Conservation (phyloP, 306 rosid genomes). For the Ceratonia siliqua region DNA sequence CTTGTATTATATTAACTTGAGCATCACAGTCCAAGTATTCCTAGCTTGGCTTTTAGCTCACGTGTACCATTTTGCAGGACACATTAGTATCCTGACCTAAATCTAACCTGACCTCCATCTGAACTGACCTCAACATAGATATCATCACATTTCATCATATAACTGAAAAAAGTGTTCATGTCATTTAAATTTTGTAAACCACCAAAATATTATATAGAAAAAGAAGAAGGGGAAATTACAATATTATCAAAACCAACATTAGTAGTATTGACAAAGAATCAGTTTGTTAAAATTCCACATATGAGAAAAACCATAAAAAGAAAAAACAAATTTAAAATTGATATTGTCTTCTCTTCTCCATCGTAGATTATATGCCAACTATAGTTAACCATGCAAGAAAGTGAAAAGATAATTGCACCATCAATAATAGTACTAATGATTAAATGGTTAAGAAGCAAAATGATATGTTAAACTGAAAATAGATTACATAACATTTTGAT, state of each 20-base stretch:
- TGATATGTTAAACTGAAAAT: background rate
- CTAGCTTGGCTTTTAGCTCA: too few relatives aligned
- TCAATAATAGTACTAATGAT: background rate
- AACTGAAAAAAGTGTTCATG: background rate
- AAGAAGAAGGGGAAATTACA: background rate
- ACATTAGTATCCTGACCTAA: too few relatives aligned
- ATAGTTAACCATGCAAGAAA: background rate
- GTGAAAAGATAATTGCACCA: background rate
- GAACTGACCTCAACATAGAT: too few relatives aligned
- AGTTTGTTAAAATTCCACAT: too few relatives aligned
- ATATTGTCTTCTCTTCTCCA: background rate
- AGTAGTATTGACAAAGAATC: too few relatives aligned
- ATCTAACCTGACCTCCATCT: too few relatives aligned
- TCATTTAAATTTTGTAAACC: background rate
- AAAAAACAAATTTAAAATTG: too few relatives aligned
- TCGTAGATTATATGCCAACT: background rate
- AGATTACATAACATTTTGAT: background rate
- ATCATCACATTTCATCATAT: too few relatives aligned
- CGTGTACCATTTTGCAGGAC: too few relatives aligned
- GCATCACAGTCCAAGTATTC: too few relatives aligned
- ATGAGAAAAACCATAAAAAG: too few relatives aligned
- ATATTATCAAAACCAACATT: background rate
- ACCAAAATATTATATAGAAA: background rate
- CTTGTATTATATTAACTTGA: too few relatives aligned
- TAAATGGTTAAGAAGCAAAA: background rate